Evolutionary conservation across 345 rosid species (phyloP).

Genomic region (Salix purpurea): DNA sequence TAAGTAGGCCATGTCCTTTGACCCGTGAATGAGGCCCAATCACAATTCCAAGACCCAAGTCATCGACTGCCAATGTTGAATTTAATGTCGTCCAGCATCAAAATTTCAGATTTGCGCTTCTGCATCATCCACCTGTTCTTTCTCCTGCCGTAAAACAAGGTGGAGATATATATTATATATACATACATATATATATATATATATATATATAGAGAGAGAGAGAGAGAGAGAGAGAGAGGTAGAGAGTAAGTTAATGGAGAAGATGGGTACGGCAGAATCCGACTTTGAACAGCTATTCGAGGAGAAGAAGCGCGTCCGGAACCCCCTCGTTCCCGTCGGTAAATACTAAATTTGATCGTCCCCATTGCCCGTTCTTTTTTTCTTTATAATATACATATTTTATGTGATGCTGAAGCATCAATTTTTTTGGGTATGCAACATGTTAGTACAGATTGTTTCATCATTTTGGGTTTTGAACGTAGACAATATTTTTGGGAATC

Average conservation of each 20-base stretch:
- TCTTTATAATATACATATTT: background rate
- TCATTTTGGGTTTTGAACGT: background rate
- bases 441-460: background rate
- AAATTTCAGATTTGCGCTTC: background rate
- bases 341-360: constrained; percentile 3
- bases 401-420: background rate
- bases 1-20: too few species aligned
- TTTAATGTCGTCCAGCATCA: background rate
- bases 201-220: too few species aligned
- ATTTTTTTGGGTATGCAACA: background rate
- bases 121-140: background rate
- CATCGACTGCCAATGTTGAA: too few species aligned
- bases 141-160: background rate
- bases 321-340: constrained; percentile 80
- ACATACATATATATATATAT: too few species aligned
- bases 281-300: constrained; percentile 47
- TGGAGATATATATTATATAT: background rate
- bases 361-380: background rate
- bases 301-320: constrained; percentile 60
- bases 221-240: background rate
- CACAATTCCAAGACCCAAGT: too few species aligned
- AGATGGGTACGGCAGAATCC: constrained; percentile 46
- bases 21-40: too few species aligned
- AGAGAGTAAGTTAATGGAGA: constrained; percentile 3
- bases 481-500: background rate